Evolutionary conservation across 2,329 filamentous ascomycete species (phyloP), one percentile per base, ranked within the genome.

Genomic region (Penicillium sp.): DNA sequence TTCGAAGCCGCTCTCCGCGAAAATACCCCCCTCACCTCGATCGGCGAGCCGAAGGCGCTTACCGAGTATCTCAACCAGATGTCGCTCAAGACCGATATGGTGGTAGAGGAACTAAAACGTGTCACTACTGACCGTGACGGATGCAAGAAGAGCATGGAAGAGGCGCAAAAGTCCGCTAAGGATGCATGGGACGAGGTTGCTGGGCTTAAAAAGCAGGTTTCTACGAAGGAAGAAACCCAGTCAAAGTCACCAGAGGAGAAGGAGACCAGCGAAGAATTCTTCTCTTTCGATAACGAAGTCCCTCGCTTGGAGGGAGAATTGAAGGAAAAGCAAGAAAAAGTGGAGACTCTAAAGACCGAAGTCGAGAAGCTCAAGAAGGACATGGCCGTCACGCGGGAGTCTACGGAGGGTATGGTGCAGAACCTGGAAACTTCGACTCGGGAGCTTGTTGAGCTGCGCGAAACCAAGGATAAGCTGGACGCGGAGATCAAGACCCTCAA

Each of bases 1-100:
- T 99, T 99, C 70, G 94, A 99, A 74, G 87, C 89, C 49, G 86
- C 88, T 0, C 80, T 99, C 7, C 89, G 90, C 63, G 94, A 99
- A 69, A 89, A 95, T 64, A 99, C 94, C 0, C 93, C 94, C 2
- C 77, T 97, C 33, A 89, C 89, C 4, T 93, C 90, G 15, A 96
- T 99, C 63, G 81, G 80, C 61, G 94, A 99, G 54, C 90, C 93
- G 0, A 83, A 85, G 48, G 87, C 91, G 2, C 79, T 99, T 31
- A 83, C 91, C 6, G 93, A 97, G 72, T 99, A 96, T 66, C 79
- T 99, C 26, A 90, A 87, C 62, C 90, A 96, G 71, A 75, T 95
- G 38, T 93, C 86, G 56, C 73, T 92, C 48, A 93, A 95, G 67
- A 86, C 87, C 39, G 90, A 95, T 64, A 95, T 99, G 89, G 86